These are phyloP conservation scores for Calonectria pteridis DNA, from an alignment of 2,329 filamentous ascomycete species.

Conservation along the genomic window DNA sequence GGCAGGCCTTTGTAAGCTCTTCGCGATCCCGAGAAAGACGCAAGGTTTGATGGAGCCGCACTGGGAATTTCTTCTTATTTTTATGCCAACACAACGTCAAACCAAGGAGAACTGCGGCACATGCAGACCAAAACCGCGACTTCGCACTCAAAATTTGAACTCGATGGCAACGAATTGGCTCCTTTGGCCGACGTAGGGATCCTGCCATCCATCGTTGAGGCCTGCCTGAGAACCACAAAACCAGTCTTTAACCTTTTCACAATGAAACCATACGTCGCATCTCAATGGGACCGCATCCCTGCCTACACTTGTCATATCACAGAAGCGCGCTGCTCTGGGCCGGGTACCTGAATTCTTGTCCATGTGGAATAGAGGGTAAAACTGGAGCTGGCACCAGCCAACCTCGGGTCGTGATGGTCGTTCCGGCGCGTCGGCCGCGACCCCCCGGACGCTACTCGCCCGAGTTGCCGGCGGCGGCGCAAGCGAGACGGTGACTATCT, in stretches of 20 bases:
- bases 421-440: background rate
- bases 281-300: slow-evolving; percentile 86
- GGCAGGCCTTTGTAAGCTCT: too few relatives aligned
- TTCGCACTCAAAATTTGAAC: background rate
- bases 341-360: background rate
- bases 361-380: background rate
- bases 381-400: background rate
- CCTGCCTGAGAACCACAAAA: background rate
- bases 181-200: background rate
- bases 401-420: background rate
- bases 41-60: background rate
- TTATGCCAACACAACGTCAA: background rate
- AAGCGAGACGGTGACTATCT: background rate
- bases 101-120: slow-evolving; percentile 13
- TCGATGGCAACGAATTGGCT: slow-evolving; percentile 17
- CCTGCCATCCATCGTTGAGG: background rate
- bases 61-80: background rate
- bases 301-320: background rate
- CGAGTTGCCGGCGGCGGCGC: background rate
- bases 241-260: background rate
- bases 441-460: background rate
- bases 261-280: slow-evolving; percentile 75
- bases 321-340: background rate
- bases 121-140: slow-evolving; percentile 1
- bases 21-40: background rate